Evolutionary conservation across 257 asterid species (phyloP).

Genomic region (Salvia miltiorrhiza): DNA sequence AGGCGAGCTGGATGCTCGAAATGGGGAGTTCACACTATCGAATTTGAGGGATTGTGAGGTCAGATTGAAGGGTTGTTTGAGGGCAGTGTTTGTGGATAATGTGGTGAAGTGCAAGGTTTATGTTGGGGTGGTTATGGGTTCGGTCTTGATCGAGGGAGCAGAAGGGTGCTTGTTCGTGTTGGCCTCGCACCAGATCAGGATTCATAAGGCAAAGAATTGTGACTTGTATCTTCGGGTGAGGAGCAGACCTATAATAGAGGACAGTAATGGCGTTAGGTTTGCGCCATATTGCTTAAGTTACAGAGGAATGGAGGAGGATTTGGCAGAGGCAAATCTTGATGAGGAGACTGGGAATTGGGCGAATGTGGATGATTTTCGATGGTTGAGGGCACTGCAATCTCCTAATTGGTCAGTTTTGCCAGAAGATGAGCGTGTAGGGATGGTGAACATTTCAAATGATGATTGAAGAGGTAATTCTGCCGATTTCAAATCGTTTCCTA

Average conservation of each 20-base stretch:
- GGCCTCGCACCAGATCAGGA: constrained; percentile 85
- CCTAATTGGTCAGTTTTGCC: constrained; percentile 84
- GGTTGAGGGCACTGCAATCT: constrained; percentile 86
- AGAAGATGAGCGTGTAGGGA: constrained; percentile 41
- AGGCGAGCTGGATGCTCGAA: constrained; percentile 29
- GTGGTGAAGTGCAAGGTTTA: constrained; percentile 55
- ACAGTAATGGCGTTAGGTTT: constrained; percentile 57
- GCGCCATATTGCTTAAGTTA: constrained; percentile 74
- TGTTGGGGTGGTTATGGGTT: constrained; percentile 60
- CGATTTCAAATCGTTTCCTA: too few relatives aligned
- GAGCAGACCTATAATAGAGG: constrained; percentile 94
- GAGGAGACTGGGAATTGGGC: constrained; percentile 87
- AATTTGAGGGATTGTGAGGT: constrained; percentile 65
- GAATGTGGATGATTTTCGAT: constrained; percentile 81
- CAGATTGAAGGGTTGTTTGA: constrained; percentile 59
- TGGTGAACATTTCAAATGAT: constrained; percentile 46
- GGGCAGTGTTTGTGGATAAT: constrained; percentile 73
- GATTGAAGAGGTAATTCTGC: constrained; percentile 12
- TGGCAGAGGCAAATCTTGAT: constrained; percentile 61
- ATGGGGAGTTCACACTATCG: constrained; percentile 66
- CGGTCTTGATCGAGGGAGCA: constrained; percentile 75
- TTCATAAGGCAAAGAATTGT: constrained; percentile 66
- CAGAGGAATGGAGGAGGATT: constrained; percentile 58
- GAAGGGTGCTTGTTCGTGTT: constrained; percentile 57
- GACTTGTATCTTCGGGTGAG: constrained; percentile 76